phyloP scores from a whole-genome alignment of 306 rosid species.

The Geum urbanum region DNA sequence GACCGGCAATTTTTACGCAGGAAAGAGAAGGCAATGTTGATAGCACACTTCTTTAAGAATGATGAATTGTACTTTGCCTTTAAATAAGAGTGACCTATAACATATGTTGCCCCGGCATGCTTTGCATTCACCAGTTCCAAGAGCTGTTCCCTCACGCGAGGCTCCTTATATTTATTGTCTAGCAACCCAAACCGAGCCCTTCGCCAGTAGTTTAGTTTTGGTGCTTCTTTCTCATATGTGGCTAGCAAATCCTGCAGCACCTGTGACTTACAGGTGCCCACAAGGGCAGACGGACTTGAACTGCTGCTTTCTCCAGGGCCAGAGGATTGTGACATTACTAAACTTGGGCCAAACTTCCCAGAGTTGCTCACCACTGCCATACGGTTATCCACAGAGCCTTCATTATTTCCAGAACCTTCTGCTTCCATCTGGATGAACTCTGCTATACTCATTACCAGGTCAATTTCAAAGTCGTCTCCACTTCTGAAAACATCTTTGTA shows the following conservation, averaged over 20 bases:
- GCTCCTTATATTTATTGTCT: constrained; percentile 55
- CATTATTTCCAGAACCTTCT: constrained; percentile 57
- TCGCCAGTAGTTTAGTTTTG: constrained; percentile 45
- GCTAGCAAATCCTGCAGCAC: constrained; percentile 62
- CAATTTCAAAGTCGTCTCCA: constrained; percentile 78
- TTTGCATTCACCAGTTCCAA: constrained; percentile 80
- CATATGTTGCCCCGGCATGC: constrained; percentile 73
- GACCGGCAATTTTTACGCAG: constrained; percentile 82
- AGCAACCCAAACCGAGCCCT: constrained; percentile 47
- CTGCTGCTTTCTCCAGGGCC: constrained; percentile 41
- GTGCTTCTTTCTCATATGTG: constrained; percentile 71
- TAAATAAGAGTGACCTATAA: constrained; percentile 70
- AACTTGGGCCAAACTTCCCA: constrained; percentile 71
- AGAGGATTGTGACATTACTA: constrained; percentile 51
- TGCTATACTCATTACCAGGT: constrained; percentile 82
- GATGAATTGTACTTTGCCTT: constrained; percentile 74
- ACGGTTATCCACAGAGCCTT: constrained; percentile 61
- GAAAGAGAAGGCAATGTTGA: constrained; percentile 68
- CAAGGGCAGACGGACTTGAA: constrained; percentile 33
- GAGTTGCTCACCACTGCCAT: constrained; percentile 87
- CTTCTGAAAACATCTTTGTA: constrained; percentile 57
- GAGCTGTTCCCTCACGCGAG: constrained; percentile 69
- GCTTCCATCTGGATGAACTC: constrained; percentile 93
- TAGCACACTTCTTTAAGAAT: constrained; percentile 52
- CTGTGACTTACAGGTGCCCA: constrained; percentile 57